These are phyloP conservation scores for Teunomyces barrocoloradensis DNA, from an alignment of 805 yeast species.

Conservation along the genomic window DNA sequence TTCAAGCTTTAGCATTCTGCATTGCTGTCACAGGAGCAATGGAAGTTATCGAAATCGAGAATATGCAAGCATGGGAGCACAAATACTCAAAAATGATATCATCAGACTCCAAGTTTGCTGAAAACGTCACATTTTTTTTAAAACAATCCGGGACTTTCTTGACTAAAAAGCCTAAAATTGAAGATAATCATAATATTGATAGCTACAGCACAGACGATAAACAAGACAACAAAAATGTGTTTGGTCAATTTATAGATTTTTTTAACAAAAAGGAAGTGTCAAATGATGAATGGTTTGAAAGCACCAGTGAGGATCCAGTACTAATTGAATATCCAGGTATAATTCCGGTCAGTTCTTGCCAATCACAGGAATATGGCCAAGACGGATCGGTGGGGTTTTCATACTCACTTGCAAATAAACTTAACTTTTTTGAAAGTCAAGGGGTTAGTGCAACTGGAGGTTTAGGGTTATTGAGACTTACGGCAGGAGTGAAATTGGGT, in stretches of 20 bases:
- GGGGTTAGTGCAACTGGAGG: neutral
- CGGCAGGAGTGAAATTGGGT: neutral
- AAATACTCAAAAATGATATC: neutral
- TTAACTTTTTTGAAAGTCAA: neutral
- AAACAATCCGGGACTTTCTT: constrained; percentile 3
- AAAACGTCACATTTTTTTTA: constrained; percentile 2
- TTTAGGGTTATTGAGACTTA: neutral
- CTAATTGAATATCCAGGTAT: constrained; percentile 7
- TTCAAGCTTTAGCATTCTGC: neutral
- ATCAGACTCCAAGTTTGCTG: neutral
- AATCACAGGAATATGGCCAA: constrained; percentile 10
- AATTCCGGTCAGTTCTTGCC: constrained; percentile 11
- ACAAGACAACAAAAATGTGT: neutral
- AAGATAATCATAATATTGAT: neutral
- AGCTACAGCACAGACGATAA: neutral
- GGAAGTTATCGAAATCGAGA: neutral
- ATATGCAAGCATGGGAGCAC: neutral
- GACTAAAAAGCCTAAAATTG: neutral
- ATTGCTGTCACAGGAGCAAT: neutral
- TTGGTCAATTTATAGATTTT: neutral
- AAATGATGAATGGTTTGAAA: constrained; percentile 8
- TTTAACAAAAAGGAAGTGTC: neutral
- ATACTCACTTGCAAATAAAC: neutral
- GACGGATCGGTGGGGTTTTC: constrained; percentile 9
- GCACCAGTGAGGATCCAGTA: constrained; percentile 5